Percentiles rank a stretch among this genome's conserved stretches.
These are phyloP conservation scores for Cucurbita argyrosperma DNA, from an alignment of 306 rosid genomes.

Conservation along the genomic window DNA sequence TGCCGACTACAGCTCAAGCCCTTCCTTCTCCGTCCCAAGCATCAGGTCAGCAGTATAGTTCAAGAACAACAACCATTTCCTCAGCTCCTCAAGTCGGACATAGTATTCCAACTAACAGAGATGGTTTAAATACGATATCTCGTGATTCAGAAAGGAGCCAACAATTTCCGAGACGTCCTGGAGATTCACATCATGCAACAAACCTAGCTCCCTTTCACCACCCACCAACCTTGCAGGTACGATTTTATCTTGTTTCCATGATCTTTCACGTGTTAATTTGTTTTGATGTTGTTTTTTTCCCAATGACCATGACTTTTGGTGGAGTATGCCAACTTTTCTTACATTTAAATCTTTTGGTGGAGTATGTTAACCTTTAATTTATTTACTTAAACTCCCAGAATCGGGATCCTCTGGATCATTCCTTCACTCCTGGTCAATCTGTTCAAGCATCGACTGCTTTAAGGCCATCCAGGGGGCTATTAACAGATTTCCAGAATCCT, in stretches of 20 bases:
- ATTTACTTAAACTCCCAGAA: slow-evolving; percentile 31
- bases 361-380: neutral
- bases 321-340: neutral
- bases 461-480: neutral
- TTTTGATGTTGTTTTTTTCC: neutral
- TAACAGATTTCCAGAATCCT: slow-evolving; percentile 22
- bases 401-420: slow-evolving; percentile 14
- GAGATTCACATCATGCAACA: slow-evolving; percentile 21
- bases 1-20: slow-evolving; percentile 65
- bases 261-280: neutral
- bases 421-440: slow-evolving; percentile 10
- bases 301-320: neutral
- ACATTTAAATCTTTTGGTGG: neutral
- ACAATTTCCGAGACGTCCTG: slow-evolving; percentile 33
- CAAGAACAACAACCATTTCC: slow-evolving; percentile 26
- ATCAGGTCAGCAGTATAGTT: slow-evolving; percentile 27
- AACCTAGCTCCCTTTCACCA: slow-evolving; percentile 25
- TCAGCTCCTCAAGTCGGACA: slow-evolving; percentile 32
- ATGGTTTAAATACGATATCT: slow-evolving; percentile 17
- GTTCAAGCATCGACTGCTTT: slow-evolving; percentile 16
- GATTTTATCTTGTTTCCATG: slow-evolving; percentile 3
- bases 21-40: slow-evolving; percentile 52
- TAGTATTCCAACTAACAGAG: slow-evolving; percentile 19
- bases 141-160: slow-evolving; percentile 50
- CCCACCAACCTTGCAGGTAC: slow-evolving; percentile 37